Evolutionary conservation across 331 rosid genomes (phyloP).

Genomic region (Spiraea crenata): DNA sequence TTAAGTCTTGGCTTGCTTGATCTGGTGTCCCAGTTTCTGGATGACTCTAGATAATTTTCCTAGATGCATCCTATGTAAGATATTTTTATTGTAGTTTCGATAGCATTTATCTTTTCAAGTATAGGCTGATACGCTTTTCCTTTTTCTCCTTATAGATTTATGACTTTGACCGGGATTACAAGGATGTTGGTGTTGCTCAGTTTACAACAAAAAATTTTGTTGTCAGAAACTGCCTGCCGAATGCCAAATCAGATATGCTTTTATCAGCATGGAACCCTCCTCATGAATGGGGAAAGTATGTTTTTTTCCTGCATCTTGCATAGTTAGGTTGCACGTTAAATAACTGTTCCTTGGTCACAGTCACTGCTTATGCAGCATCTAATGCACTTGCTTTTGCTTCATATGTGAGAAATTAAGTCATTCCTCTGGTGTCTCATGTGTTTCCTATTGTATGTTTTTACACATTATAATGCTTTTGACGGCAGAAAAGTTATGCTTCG

Average conservation of each 20-base stretch:
- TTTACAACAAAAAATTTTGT: slow-evolving; percentile 91
- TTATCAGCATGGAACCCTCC: slow-evolving; percentile 99
- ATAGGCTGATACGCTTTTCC: slow-evolving; percentile 32
- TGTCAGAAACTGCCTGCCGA: slow-evolving; percentile 83
- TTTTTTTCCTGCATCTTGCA: slow-evolving; percentile 23
- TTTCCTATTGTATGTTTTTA: background rate
- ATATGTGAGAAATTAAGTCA: slow-evolving; percentile 1
- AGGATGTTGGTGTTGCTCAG: slow-evolving; percentile 92
- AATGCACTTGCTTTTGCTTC: background rate
- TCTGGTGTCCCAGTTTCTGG: background rate
- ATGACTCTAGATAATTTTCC: background rate
- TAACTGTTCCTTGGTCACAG: background rate
- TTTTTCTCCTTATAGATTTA: slow-evolving; percentile 51
- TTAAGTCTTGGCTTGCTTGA: background rate
- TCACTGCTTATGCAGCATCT: background rate
- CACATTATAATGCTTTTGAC: slow-evolving; percentile 15
- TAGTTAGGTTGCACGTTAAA: slow-evolving; percentile 3
- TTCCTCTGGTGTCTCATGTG: slow-evolving; percentile 17
- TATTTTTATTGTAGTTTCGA: background rate
- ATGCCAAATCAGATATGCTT: slow-evolving; percentile 95
- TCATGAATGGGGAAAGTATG: slow-evolving; percentile 91
- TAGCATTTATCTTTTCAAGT: background rate
- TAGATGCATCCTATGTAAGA: background rate
- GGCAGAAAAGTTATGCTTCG: slow-evolving; percentile 91
- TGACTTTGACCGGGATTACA: slow-evolving; percentile 98